Conservation (phyloP, 1,139 yeast species). For the Geotrichum europaeum region DNA sequence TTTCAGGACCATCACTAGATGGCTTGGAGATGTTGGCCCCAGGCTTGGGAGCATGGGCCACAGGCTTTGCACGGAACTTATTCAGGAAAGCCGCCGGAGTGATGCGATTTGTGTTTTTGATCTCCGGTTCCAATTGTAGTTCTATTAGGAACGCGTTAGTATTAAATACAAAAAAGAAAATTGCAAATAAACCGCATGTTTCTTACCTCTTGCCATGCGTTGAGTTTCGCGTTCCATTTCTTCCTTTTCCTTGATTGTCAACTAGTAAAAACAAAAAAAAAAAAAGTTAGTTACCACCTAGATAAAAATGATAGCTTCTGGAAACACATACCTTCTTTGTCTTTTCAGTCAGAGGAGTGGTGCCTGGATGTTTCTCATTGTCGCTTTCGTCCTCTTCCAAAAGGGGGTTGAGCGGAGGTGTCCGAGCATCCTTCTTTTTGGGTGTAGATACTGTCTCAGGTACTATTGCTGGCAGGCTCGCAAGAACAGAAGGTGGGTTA, state of each 20-base stretch:
- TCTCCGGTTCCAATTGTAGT: slow-evolving; percentile 29
- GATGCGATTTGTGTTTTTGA: slow-evolving; percentile 19
- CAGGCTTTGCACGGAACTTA: slow-evolving; percentile 15
- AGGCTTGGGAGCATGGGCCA: background rate
- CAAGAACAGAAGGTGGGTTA: background rate
- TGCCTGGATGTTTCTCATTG: background rate
- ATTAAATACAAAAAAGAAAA: background rate
- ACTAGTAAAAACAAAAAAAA: background rate
- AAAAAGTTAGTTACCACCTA: background rate
- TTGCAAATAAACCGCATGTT: no score
- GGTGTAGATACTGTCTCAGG: background rate
- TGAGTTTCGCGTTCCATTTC: slow-evolving; percentile 32
- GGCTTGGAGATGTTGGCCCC: background rate
- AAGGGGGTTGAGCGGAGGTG: background rate
- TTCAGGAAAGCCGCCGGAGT: slow-evolving; percentile 26
- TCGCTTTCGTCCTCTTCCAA: background rate
- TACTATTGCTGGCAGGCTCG: background rate
- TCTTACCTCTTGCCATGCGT: slow-evolving; percentile 27
- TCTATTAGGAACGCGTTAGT: slow-evolving; percentile 10
- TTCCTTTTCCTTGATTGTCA: slow-evolving; percentile 30
- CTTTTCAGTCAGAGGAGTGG: background rate
- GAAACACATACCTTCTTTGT: background rate
- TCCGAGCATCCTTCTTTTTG: background rate
- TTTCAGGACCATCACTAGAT: background rate
- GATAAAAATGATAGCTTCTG: background rate